These are phyloP conservation scores for Calonectria multiphialidica DNA, from an alignment of 2,329 filamentous ascomycete genomes.

Conservation along the genomic window DNA sequence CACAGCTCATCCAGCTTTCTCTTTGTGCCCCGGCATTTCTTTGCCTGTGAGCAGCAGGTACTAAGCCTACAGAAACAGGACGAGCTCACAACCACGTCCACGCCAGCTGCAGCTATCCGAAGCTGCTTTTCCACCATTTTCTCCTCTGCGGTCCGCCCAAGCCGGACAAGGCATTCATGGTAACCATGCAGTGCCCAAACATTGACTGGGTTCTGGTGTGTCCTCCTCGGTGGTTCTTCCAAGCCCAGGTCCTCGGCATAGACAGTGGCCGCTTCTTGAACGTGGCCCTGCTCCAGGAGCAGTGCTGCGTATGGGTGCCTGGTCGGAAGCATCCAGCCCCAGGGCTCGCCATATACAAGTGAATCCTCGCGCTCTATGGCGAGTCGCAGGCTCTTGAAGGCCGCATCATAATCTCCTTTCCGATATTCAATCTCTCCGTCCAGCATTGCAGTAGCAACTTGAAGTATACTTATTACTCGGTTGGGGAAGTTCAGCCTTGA, in stretches of 20 bases:
- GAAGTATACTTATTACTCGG: slow-evolving; percentile 67
- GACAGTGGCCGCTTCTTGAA: slow-evolving; percentile 66
- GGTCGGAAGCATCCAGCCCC: slow-evolving; percentile 84
- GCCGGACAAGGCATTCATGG: slow-evolving; percentile 73
- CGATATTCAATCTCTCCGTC: slow-evolving; percentile 82
- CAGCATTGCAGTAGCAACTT: slow-evolving; percentile 75
- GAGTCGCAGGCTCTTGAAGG: slow-evolving; percentile 69
- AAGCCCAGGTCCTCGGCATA: slow-evolving; percentile 74
- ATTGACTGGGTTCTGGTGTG: slow-evolving; percentile 77
- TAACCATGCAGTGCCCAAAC: slow-evolving; percentile 82
- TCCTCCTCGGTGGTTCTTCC: slow-evolving; percentile 70
- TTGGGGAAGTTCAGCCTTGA: slow-evolving; percentile 66
- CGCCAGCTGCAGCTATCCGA: neutral
- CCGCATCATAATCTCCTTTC: slow-evolving; percentile 65
- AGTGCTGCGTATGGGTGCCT: slow-evolving; percentile 79
- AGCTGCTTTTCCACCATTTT: slow-evolving; percentile 5
- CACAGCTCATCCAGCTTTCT: neutral
- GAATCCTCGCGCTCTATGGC: slow-evolving; percentile 72
- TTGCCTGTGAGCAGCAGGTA: neutral
- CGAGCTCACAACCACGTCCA: slow-evolving; percentile 18
- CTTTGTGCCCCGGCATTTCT: neutral
- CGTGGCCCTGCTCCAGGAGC: slow-evolving; percentile 73
- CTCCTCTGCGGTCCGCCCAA: slow-evolving; percentile 58
- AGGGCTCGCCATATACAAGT: slow-evolving; percentile 79
- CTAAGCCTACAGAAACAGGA: slow-evolving; percentile 30